Conservation (phyloP, 768 basidiomycete genomes). For the Panaeolus cyanescens region DNA sequence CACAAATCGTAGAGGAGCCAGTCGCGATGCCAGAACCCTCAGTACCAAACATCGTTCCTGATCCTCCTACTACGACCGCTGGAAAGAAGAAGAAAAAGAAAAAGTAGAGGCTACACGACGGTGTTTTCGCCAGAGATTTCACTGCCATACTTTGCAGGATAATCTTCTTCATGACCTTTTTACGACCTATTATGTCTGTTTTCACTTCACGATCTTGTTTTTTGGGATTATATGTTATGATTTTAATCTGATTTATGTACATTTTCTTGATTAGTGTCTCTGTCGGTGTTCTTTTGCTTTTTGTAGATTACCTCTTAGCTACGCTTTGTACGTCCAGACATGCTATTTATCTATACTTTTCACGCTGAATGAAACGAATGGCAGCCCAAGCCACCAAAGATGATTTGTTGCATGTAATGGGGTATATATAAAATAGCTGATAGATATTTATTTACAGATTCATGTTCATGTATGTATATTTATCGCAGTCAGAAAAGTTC, state of each 20-base stretch:
- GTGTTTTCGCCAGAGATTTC: no score
- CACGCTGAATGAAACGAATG: no score
- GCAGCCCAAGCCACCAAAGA: no score
- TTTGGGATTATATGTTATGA: background rate
- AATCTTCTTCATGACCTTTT: background rate
- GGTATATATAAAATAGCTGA: background rate
- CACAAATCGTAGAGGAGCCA: background rate
- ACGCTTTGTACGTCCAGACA: background rate
- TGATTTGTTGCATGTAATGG: no score
- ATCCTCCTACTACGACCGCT: background rate
- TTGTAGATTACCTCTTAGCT: background rate
- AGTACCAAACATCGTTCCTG: background rate
- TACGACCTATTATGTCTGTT: background rate
- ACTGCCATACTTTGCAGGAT: no score
- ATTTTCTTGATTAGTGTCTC: background rate
- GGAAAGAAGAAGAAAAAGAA: constrained; percentile 2
- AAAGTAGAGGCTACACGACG: background rate
- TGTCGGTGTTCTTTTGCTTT: background rate
- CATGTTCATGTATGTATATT: no score
- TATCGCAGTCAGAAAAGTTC: constrained; percentile 37
- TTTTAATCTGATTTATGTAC: background rate
- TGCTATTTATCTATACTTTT: background rate
- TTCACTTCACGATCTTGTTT: background rate
- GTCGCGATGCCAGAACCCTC: background rate
- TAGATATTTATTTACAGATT: background rate